These are phyloP conservation scores for Zymoseptoria crescenta DNA, from an alignment of 2,329 filamentous ascomycete genomes.

Conservation along the genomic window DNA sequence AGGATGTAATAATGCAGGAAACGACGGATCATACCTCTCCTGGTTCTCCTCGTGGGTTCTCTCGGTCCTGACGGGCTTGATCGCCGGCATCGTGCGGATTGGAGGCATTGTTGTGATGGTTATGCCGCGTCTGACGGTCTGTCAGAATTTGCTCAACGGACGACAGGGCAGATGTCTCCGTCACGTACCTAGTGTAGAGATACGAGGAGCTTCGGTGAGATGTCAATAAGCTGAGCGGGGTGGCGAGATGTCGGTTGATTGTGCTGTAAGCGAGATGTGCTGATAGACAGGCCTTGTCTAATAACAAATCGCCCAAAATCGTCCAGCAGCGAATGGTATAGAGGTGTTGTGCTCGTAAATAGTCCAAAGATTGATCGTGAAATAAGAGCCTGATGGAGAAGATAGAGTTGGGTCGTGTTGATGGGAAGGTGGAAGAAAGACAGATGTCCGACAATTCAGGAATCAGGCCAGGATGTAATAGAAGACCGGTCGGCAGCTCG, in stretches of 20 bases:
- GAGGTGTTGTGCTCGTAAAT: not conserved
- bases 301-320: not conserved
- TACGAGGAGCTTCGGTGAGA: not conserved
- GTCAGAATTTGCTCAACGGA: not conserved
- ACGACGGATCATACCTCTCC: constrained; percentile 47
- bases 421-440: not conserved
- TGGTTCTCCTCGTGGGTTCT: constrained; percentile 74
- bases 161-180: not conserved
- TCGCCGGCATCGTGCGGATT: constrained; percentile 30
- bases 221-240: not conserved
- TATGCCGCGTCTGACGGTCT: not conserved
- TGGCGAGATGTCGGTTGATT: not conserved
- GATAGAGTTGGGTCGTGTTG: not conserved
- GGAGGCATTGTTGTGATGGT: constrained; percentile 24
- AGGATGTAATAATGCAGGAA: constrained; percentile 2
- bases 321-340: not conserved
- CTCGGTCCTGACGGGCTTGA: constrained; percentile 54
- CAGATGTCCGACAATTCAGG: not conserved
- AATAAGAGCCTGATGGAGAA: not conserved
- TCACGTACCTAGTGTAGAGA: not conserved
- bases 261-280: not conserved
- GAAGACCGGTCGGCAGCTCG: not conserved
- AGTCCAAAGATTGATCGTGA: no score
- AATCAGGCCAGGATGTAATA: not conserved
- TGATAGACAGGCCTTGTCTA: not conserved